phyloP scores from a whole-genome alignment of 75 land plant genomes.

The Cupressus sempervirens region DNA sequence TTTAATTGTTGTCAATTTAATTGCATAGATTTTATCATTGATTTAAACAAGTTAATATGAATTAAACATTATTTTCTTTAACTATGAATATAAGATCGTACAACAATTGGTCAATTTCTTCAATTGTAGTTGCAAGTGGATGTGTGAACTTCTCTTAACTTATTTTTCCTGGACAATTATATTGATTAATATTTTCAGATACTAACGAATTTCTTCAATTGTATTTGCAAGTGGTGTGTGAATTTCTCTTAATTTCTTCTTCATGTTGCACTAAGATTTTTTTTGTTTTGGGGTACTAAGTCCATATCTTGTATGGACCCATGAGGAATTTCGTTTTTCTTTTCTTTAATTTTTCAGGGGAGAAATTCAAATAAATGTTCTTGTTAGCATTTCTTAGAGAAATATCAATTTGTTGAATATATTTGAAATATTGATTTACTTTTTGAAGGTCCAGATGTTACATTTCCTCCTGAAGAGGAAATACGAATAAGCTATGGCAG shows the following conservation, averaged over 20 bases:
- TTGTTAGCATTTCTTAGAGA: neutral
- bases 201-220: neutral
- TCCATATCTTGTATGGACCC: neutral
- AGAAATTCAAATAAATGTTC: neutral
- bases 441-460: slow-evolving; percentile 5
- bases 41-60: too few species aligned
- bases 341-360: neutral
- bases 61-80: neutral
- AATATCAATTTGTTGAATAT: neutral
- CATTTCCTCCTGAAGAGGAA: slow-evolving; percentile 39
- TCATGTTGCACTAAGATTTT: neutral
- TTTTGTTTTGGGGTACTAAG: neutral
- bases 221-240: neutral
- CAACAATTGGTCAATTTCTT: neutral
- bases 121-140: neutral
- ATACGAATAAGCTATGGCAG: slow-evolving; percentile 82
- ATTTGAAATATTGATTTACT: neutral
- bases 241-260: neutral
- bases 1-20: too few species aligned
- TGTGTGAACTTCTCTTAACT: neutral
- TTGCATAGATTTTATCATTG: too few species aligned
- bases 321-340: neutral
- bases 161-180: neutral
- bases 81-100: neutral
- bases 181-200: neutral